Base-by-base conservation (phyloP, 805 yeast species). In the Candida taoyuanica region DNA sequence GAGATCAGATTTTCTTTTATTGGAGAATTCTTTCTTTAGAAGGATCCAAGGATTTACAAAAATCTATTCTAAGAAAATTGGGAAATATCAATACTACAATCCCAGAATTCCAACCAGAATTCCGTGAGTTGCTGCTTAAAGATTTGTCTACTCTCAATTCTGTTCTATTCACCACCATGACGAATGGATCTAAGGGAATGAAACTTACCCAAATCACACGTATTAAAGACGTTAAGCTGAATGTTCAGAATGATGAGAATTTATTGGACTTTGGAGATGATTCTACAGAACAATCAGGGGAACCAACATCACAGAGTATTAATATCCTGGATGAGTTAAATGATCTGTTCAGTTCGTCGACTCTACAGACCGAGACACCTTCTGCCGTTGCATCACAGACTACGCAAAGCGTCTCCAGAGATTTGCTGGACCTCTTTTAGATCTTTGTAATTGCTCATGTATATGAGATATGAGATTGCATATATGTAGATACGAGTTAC, bases 141-240 rank as follows among this genome's bases (percentile, higher is more conserved):
- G 95, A 91, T 56, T 63, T 91, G 39, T 80, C 94, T 3, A 82
- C 93, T 7, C 71, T 93, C 44, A 81, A 96, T 27, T 86, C 97
- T 0, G 93, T 93, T 3, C 86, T 86, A 55, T 94, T 84, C 61
- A 83, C 82, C 55, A 95, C 97, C 11, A 77, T 85, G 5, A 68
- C 39, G n/a, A n/a, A n/a, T n/a, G n/a, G n/a, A 48, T 56, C 64
- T 17, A 65, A 68, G 43, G 50, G 48, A 11, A 50, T 53, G n/a
- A 60, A 55, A 30, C 48, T 53, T 7, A 52, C 62, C 7, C 69
- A 68, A 37, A 68, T 70, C 29, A 75, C 75, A 41, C 80, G 78
- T 39, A 68, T 89, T 33, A 87, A 84, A 48, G 97, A 89, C 57
- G 75, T 85, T 59, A 79, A 78, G 48, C 77, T 74, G 44, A 64